Evolutionary conservation across 768 basidiomycete genomes (phyloP).

Genomic region (Plicaturopsis crispa): DNA sequence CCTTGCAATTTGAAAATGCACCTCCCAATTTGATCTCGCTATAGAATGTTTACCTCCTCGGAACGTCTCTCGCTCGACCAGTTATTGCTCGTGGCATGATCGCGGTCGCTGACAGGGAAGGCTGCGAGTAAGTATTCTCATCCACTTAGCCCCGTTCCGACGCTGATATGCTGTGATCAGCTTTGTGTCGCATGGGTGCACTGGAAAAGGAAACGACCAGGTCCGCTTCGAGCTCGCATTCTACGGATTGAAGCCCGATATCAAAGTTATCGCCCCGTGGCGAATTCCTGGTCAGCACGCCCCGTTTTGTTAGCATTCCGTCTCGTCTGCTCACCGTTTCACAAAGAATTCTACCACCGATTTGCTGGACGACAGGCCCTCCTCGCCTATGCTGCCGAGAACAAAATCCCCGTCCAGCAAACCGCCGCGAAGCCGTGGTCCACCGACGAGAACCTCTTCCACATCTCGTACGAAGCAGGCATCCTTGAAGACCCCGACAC

Average conservation of each 20-base stretch:
- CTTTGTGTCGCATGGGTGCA: conserved; percentile 97
- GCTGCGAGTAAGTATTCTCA: conserved; percentile 76
- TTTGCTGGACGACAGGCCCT: conserved; percentile 95
- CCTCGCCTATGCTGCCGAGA: conserved; percentile 81
- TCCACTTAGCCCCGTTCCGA: not conserved
- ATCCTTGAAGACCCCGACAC: conserved; percentile 96
- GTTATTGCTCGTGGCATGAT: conserved; percentile 99
- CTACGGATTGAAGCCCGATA: conserved; percentile 96
- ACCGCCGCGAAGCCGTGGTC: conserved; percentile 98
- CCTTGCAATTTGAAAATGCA: conserved; percentile 62
- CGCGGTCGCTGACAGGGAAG: conserved; percentile 78
- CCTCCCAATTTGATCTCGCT: conserved; percentile 9
- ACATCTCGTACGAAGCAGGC: conserved; percentile 99
- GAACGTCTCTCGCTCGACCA: conserved; percentile 95
- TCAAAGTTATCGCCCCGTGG: conserved; percentile 99
- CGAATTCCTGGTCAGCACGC: conserved; percentile 83
- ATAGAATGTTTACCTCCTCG: conserved; percentile 93
- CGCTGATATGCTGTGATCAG: conserved; percentile 30
- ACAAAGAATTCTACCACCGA: conserved; percentile 90
- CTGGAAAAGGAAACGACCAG: conserved; percentile 99
- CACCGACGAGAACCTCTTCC: conserved; percentile 99
- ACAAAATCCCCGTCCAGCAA: conserved; percentile 89
- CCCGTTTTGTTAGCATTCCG: too few relatives aligned
- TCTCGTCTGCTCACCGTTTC: too few relatives aligned
- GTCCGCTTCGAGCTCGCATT: conserved; percentile 99